Evolutionary conservation across 805 yeast species (phyloP).

Genomic region (Candida rishiriensis): DNA sequence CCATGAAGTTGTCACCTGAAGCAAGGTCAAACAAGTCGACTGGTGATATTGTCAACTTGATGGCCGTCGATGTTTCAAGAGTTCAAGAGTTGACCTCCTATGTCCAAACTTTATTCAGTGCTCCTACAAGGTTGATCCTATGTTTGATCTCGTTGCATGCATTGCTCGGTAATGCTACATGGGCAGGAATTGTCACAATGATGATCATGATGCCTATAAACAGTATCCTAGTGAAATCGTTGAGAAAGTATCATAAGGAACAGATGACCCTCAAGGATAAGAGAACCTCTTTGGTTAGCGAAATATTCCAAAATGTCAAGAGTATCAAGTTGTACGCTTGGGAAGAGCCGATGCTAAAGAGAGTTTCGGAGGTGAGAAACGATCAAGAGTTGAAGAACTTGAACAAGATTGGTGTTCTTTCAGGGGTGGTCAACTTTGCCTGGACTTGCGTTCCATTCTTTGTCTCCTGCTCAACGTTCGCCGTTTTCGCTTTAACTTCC

Average conservation of each 20-base stretch:
- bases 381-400: conserved; percentile 51
- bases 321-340: conserved; percentile 65
- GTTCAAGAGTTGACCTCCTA: conserved; percentile 56
- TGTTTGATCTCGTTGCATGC: conserved; percentile 52
- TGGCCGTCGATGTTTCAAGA: conserved; percentile 71
- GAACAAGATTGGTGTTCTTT: conserved; percentile 42
- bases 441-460: conserved; percentile 65
- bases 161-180: conserved; percentile 53
- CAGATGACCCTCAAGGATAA: conserved; percentile 62
- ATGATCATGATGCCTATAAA: conserved; percentile 56
- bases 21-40: conserved; percentile 57
- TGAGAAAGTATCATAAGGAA: conserved; percentile 42
- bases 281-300: conserved; percentile 56
- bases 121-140: conserved; percentile 52
- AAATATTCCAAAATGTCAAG: conserved; percentile 55
- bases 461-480: conserved; percentile 59
- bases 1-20: conserved; percentile 62
- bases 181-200: conserved; percentile 53
- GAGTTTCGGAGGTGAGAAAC: conserved; percentile 50
- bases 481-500: conserved; percentile 43
- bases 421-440: conserved; percentile 46
- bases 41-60: conserved; percentile 76
- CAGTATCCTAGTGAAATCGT: conserved; percentile 39
- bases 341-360: conserved; percentile 60
- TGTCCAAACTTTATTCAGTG: conserved; percentile 50